These are phyloP conservation scores for Boletus rufocinnamomeus DNA, from an alignment of 768 basidiomycete genomes.

Conservation along the genomic window DNA sequence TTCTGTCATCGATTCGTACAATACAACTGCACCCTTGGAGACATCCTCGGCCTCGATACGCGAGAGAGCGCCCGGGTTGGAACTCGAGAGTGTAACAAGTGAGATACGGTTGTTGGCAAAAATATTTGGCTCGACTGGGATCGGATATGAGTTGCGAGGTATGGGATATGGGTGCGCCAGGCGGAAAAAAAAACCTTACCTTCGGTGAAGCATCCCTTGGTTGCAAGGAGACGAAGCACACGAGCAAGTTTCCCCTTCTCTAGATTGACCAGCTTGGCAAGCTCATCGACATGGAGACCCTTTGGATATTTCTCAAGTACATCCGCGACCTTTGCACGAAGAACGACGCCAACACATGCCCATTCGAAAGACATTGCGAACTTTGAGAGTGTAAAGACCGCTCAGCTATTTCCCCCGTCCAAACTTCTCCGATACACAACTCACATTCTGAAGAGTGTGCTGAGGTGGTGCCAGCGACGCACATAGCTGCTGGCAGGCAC, in stretches of 20 bases:
- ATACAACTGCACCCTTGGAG: conserved; percentile 12
- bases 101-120: conserved; percentile 41
- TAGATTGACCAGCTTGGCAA: conserved; percentile 26
- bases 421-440: background rate
- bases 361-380: conserved; percentile 28
- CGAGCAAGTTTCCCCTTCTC: conserved; percentile 34
- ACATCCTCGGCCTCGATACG: conserved; percentile 13
- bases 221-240: conserved; percentile 33
- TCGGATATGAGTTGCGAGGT: background rate
- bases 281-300: conserved; percentile 31
- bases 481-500: conserved; percentile 31
- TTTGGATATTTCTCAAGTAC: conserved; percentile 25
- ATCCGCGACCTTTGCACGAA: conserved; percentile 32
- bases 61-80: conserved; percentile 10
- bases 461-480: conserved; percentile 32
- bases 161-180: background rate
- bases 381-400: background rate
- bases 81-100: conserved; percentile 23
- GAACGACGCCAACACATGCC: conserved; percentile 29
- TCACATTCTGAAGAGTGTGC: conserved; percentile 30
- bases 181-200: conserved; percentile 9
- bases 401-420: background rate
- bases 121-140: conserved; percentile 25
- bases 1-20: conserved; percentile 31
- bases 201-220: conserved; percentile 35